phyloP scores from a whole-genome alignment of 306 rosid genomes.

The Sindora glabra region DNA sequence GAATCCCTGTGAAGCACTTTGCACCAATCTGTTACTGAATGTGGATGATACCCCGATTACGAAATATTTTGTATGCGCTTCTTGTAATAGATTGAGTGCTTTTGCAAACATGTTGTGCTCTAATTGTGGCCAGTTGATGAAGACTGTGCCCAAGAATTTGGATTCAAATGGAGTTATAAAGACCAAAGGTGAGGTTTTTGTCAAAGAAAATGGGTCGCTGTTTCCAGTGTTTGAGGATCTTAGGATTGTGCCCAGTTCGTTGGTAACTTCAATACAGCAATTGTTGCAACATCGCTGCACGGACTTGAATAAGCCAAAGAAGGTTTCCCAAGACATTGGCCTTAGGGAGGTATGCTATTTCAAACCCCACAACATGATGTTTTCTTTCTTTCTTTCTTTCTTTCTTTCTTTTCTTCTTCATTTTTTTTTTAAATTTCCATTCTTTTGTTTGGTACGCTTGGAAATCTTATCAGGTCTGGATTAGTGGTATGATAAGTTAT shows the following conservation, averaged over 20 bases:
- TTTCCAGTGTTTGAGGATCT: constrained; percentile 25
- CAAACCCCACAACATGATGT: neutral
- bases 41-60: constrained; percentile 11
- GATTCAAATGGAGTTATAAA: neutral
- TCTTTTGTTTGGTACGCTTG: neutral
- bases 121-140: neutral
- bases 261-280: constrained; percentile 4
- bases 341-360: neutral
- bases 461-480: neutral
- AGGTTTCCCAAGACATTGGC: constrained; percentile 6
- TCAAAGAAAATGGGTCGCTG: neutral
- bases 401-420: neutral
- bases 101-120: neutral
- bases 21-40: neutral
- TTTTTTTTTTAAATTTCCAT: neutral
- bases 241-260: constrained; percentile 14
- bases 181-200: constrained; percentile 7
- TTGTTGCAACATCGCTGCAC: constrained; percentile 7
- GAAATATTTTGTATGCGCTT: neutral
- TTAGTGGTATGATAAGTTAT: too few species aligned
- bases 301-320: constrained; percentile 1
- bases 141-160: neutral
- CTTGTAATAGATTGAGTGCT: neutral
- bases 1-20: neutral
- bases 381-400: neutral